Evolutionary conservation across 306 rosid species (phyloP).

Genomic region (Ziziphus jujuba): DNA sequence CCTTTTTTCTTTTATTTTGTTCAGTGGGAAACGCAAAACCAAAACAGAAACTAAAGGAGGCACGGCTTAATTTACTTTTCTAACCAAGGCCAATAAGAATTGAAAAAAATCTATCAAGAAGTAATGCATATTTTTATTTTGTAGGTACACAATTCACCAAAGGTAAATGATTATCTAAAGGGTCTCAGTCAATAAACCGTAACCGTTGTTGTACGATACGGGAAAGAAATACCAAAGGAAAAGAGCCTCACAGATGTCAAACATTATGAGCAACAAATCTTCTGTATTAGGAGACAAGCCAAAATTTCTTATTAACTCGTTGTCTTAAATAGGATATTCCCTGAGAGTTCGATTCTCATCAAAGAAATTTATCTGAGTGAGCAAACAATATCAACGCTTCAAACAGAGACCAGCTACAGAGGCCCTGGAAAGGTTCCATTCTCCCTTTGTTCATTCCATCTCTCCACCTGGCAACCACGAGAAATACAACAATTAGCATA

Average conservation of each 20-base stretch:
- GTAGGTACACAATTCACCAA: neutral
- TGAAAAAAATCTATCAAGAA: too few relatives aligned
- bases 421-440: constrained; percentile 97
- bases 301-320: constrained; percentile 78
- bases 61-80: too few relatives aligned
- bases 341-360: constrained; percentile 44
- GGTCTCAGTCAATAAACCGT: neutral
- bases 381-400: constrained; percentile 29
- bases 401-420: constrained; percentile 49
- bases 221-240: neutral
- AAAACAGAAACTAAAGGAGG: too few relatives aligned
- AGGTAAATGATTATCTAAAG: neutral
- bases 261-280: constrained; percentile 32
- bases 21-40: too few relatives aligned
- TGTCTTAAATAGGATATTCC: constrained; percentile 38
- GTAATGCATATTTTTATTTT: too few relatives aligned
- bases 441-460: constrained; percentile 98
- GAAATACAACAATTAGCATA: constrained; percentile 2
- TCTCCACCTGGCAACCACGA: constrained; percentile 61
- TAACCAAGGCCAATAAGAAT: too few relatives aligned
- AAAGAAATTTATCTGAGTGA: constrained; percentile 28
- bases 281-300: constrained; percentile 35
- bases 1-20: too few relatives aligned
- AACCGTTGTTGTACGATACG: neutral
- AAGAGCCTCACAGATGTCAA: neutral